Percentiles rank a stretch among this genome's conserved stretches.
These are phyloP conservation scores for Xylariaceae sp. DNA, from an alignment of 2,329 filamentous ascomycete species.

Conservation along the genomic window DNA sequence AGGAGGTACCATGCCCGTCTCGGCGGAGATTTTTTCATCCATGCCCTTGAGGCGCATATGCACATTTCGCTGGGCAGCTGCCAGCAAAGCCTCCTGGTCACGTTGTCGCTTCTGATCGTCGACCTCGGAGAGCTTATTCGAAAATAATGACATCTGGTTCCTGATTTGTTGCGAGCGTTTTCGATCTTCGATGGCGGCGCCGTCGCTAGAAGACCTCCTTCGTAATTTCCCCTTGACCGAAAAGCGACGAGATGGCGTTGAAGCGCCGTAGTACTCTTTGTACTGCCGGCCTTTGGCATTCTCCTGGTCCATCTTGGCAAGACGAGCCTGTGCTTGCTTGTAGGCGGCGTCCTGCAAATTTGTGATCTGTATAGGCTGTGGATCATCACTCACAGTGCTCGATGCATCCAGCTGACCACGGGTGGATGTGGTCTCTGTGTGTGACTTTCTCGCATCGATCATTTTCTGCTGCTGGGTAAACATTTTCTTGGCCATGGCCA, in stretches of 20 bases:
- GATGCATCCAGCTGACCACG: conserved; percentile 28
- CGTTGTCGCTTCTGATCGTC: conserved; percentile 69
- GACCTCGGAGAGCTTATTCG: conserved; percentile 60
- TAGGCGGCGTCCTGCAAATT: conserved; percentile 84
- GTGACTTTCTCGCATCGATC: conserved; percentile 43
- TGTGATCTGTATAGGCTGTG: conserved; percentile 50
- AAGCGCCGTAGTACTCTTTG: conserved; percentile 69
- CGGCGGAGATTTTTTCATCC: conserved; percentile 73
- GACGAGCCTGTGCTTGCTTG: conserved; percentile 75
- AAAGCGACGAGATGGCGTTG: conserved; percentile 38
- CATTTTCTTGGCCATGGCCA: conserved; percentile 88
- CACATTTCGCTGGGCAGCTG: conserved; percentile 82
- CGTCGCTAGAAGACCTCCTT: conserved; percentile 64
- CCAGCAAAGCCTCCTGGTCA: conserved; percentile 72
- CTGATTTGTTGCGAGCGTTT: conserved; percentile 69
- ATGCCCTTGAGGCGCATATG: conserved; percentile 71
- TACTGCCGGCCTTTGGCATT: conserved; percentile 59
- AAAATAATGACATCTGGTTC: conserved; percentile 75
- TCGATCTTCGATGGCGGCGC: conserved; percentile 58
- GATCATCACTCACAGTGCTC: conserved; percentile 30
- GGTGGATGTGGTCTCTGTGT: conserved; percentile 27
- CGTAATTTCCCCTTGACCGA: conserved; percentile 52
- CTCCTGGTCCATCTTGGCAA: conserved; percentile 75
- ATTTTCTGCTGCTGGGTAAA: conserved; percentile 66
- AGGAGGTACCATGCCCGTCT: conserved; percentile 70